These are phyloP conservation scores for Chrysanthemum seticuspe DNA, from an alignment of 129 eudicot genomes.

Conservation along the genomic window DNA sequence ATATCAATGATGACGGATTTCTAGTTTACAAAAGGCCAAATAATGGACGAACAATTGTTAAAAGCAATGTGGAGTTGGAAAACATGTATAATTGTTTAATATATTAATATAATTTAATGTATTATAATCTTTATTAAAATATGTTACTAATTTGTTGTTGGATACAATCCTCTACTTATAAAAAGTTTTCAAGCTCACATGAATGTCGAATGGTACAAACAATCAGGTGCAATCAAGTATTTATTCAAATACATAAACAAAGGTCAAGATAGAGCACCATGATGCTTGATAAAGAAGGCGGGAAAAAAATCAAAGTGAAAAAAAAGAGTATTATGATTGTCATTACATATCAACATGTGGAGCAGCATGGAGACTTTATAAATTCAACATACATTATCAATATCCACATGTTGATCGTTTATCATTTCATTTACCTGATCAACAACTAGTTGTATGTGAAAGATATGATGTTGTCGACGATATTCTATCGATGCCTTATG, in stretches of 20 bases:
- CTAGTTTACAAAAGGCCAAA: not conserved
- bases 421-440: conserved; percentile 9
- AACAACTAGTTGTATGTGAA: not conserved
- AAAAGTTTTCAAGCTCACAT: not conserved
- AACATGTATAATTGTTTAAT: not conserved
- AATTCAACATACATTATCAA: not conserved
- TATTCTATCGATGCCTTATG: not conserved
- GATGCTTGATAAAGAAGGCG: not conserved
- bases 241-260: not conserved
- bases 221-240: not conserved
- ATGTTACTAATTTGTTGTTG: not conserved
- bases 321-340: not conserved
- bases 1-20: not conserved
- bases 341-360: not conserved
- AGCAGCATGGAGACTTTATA: not conserved
- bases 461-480: not conserved
- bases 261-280: not conserved
- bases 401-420: not conserved
- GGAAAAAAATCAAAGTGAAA: not conserved
- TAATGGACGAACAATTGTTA: not conserved
- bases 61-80: not conserved
- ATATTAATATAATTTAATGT: not conserved
- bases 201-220: not conserved
- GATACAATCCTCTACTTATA: not conserved
- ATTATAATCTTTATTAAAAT: not conserved